Base-by-base conservation (phyloP, 768 basidiomycete genomes). In the Leccinum boreale region DNA sequence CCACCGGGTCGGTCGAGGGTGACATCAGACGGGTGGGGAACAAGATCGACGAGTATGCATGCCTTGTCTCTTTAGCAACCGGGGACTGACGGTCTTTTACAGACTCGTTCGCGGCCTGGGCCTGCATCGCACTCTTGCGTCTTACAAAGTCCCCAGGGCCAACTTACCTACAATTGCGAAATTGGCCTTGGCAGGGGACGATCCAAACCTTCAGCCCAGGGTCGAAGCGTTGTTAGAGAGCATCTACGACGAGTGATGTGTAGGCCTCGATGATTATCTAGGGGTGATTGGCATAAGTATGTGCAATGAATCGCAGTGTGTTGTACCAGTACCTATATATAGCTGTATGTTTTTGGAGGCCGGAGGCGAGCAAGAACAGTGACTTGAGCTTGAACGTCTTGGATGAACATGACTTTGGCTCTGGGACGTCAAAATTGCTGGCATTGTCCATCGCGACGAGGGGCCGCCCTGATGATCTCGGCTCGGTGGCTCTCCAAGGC, bases 71-170 rank as follows among this genome's bases (percentile, higher is more conserved):
- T 23, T 17, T 33, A 45, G 29, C 5, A n/a, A 10, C 52, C 21
- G 10, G 24, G 19, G 19, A 52, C 58, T 68, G 58, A 66, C 24
- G 33, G 10, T n/a, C 23, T 14, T 28, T 10, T 33, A 17, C 60
- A 89, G 89, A 50, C 79, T 92, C 12, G 84, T 92, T 14, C 72
- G 68, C 2, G 63, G 76, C 9, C 78, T 92, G 26, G 87, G 83
- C 1, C 68, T 92, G 45, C 78, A 82, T 56, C 80, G 80, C 9
- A 83, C 74, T 21, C 77, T 90, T 39, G 67, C 75, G 21, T 78
- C 84, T 19, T 88, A 88, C 72, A 82, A 82, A 1, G 86, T 91
- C 2, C 87, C 89, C 8, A 77, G 62, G 47, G 76, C 73, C 48
- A 81, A 89, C 61, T 55, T 88, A 4, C 66, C 75, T 8, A 75